phyloP scores from a whole-genome alignment of 192 early-diverging fungal genomes.

The Dissophora ornata region DNA sequence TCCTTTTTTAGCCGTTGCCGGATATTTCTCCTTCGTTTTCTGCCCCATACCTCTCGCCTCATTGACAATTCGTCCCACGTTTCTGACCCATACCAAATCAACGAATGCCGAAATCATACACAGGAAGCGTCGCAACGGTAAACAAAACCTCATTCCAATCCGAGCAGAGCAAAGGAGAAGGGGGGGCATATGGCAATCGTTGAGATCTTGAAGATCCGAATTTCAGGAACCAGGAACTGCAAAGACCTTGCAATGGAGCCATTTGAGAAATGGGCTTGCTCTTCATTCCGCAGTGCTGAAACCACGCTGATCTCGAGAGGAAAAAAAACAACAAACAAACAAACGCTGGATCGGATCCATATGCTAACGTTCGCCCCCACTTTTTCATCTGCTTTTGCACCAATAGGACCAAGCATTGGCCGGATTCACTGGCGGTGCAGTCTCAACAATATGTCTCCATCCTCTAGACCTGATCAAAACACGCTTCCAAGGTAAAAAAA shows the following conservation, averaged over 20 bases:
- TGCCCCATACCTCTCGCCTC: too few relatives aligned
- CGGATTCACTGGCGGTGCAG: slow-evolving; percentile 86
- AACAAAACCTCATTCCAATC: background rate
- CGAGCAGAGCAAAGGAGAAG: background rate
- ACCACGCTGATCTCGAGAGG: too few relatives aligned
- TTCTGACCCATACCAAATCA: background rate
- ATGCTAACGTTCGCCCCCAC: too few relatives aligned
- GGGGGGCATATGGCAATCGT: too few relatives aligned
- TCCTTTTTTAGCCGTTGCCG: too few relatives aligned
- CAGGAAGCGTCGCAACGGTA: slow-evolving; percentile 56
- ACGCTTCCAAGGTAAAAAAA: slow-evolving; percentile 78
- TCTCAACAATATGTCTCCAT: slow-evolving; percentile 85
- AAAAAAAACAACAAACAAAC: slow-evolving; percentile 3
- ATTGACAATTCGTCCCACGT: background rate
- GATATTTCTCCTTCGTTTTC: too few relatives aligned
- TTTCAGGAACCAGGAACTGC: too few relatives aligned
- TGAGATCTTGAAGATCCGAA: too few relatives aligned
- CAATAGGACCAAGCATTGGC: slow-evolving; percentile 87
- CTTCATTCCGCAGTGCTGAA: too few relatives aligned
- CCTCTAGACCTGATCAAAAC: slow-evolving; percentile 97
- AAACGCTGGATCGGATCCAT: too few relatives aligned
- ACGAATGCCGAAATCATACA: slow-evolving; percentile 54
- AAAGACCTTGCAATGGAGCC: too few relatives aligned
- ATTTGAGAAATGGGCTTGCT: too few relatives aligned
- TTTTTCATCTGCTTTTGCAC: background rate